Base-by-base conservation (phyloP, 169 alveolate genomes). In the Eimeria sp. region DNA sequence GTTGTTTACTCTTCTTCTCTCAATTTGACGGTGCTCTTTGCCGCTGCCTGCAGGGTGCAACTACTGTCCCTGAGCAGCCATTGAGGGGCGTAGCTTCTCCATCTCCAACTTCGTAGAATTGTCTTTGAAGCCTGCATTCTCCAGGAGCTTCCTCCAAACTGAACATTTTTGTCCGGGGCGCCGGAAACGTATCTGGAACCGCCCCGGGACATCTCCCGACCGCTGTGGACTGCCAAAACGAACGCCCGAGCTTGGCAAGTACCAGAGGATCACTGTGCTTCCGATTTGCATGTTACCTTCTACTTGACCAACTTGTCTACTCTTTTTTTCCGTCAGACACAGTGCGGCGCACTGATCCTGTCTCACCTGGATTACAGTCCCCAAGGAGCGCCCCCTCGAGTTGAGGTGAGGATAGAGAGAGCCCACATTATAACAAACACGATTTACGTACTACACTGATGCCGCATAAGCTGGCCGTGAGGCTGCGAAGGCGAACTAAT, bases 31-130 rank as follows among this genome's bases (percentile, higher is more conserved):
- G 94, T 87, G 94, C 94, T 87, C 94, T 87, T 87, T 87, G 83
- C 63, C 78, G 94, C 94, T 87, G 83, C 94, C 30, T 87, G 47
- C 82, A 63, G 94, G 94, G 94, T 87, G 94, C 94, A 87, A 27
- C 84, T 87, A 87, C 83, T 87, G 82, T 61, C 94, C 94, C 83
- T 65, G 61, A 65, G 83, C 94, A 47, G 40, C 47, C 70, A 57
- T n/a, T 65, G 83, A 63, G 83, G 76, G 45, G 83, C 65, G 47
- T 87, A 61, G 94, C 54, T 61, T 67, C 83, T 43, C 45, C 82
- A 87, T 61, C 54, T 87, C 83, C 82, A 27, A 13, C 83, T 87
- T 61, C 25, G 94, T 63, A 87, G 94, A 87, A 43, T 87, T 65
- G 83, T 87, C 83, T 87, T 87, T 72, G 80, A 87, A 51, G 83